phyloP scores from a whole-genome alignment of 163 green algal genomes.

The Scenedesmus sp. region DNA sequence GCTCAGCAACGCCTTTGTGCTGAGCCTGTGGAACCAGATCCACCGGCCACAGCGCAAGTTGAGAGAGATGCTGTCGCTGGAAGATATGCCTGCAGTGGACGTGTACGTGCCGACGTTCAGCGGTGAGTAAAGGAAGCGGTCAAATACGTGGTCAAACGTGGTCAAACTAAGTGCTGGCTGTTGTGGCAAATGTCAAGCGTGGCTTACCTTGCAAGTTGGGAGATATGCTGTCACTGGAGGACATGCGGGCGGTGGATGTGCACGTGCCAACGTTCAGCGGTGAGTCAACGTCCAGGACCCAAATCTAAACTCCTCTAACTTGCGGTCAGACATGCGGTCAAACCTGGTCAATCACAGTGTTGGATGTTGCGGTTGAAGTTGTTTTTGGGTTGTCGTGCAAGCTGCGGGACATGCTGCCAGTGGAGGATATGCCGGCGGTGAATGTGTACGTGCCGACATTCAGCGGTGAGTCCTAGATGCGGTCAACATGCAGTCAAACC shows the following conservation, averaged over 20 bases:
- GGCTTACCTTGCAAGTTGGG: not conserved
- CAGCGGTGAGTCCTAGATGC: not conserved
- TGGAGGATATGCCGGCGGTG: constrained; percentile 47
- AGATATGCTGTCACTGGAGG: constrained; percentile 45
- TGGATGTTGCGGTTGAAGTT: not conserved
- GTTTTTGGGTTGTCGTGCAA: not conserved
- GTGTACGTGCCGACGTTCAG: constrained; percentile 15
- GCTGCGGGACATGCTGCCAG: constrained; percentile 51
- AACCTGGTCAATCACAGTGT: not conserved
- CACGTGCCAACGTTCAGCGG: not conserved
- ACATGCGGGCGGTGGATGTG: constrained; percentile 46
- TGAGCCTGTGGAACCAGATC: constrained; percentile 53
- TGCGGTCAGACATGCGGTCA: not conserved
- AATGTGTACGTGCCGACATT: constrained; percentile 30
- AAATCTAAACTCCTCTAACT: no score
- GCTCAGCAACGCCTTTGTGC: constrained; percentile 54
- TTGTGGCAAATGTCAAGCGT: not conserved
- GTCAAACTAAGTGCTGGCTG: not conserved
- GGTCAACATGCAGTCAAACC: not conserved
- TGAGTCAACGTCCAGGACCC: not conserved
- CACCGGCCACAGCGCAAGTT: constrained; percentile 43
- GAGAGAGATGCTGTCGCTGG: constrained; percentile 44
- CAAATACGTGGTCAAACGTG: not conserved
- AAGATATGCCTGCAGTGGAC: constrained; percentile 51
- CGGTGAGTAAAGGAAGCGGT: not conserved